These are phyloP conservation scores for Annulohypoxylon moriforme DNA, from an alignment of 495 filamentous ascomycete species.

Conservation along the genomic window DNA sequence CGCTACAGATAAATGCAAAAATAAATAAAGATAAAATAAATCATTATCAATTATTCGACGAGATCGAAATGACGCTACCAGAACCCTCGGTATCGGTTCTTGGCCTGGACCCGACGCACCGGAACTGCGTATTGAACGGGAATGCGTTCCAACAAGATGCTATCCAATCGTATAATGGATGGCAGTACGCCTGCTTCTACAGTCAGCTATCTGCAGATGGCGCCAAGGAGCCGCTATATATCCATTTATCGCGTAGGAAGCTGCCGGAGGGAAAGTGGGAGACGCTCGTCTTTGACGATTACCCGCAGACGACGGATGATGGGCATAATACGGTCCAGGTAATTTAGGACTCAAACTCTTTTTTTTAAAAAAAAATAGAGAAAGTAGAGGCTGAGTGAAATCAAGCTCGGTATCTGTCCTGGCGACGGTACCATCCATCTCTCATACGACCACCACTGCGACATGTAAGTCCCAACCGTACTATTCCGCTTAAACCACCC, in stretches of 20 bases:
- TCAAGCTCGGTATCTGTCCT: constrained; percentile 57
- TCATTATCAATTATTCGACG: background rate
- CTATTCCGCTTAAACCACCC: background rate
- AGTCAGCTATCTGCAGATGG: constrained; percentile 37
- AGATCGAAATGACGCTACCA: constrained; percentile 35
- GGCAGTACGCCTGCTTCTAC: constrained; percentile 62
- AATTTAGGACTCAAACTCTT: constrained; percentile 10
- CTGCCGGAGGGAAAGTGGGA: constrained; percentile 55
- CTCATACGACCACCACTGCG: constrained; percentile 59
- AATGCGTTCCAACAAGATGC: constrained; percentile 59
- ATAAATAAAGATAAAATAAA: too few relatives aligned
- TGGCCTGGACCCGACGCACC: constrained; percentile 52
- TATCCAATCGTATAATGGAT: constrained; percentile 53
- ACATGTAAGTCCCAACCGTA: constrained; percentile 41
- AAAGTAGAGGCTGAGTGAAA: constrained; percentile 4
- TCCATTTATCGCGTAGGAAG: constrained; percentile 57
- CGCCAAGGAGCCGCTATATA: constrained; percentile 50
- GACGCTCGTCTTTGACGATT: constrained; percentile 58
- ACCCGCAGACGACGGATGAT: constrained; percentile 61
- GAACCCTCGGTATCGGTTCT: constrained; percentile 48
- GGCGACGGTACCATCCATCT: constrained; percentile 63
- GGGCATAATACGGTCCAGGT: constrained; percentile 62
- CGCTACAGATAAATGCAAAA: background rate
- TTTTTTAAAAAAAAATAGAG: background rate
- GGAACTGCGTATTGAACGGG: constrained; percentile 54